These are phyloP conservation scores for Fraxinus cuspidata DNA, from an alignment of 257 asterid genomes.

Conservation along the genomic window DNA sequence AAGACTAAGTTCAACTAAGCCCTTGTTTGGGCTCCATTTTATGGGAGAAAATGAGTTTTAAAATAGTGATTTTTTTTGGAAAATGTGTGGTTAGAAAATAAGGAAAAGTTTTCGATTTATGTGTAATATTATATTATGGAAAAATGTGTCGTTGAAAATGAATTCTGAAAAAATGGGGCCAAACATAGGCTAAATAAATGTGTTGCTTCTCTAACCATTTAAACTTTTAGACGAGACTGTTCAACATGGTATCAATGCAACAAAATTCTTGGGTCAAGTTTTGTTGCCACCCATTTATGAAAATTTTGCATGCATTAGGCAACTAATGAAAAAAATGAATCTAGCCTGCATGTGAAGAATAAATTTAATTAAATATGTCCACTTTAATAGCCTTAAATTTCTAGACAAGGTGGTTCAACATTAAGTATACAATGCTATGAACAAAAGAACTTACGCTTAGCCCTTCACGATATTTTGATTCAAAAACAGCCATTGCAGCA, in stretches of 20 bases:
- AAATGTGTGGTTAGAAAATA: too few relatives aligned
- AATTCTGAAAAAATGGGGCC: too few relatives aligned
- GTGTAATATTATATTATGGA: too few relatives aligned
- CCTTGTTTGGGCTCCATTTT: too few relatives aligned
- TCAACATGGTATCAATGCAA: background rate
- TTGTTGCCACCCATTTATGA: background rate
- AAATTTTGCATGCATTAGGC: background rate
- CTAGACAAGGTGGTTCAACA: background rate
- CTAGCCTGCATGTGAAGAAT: background rate
- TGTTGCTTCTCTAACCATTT: background rate
- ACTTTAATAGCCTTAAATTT: background rate
- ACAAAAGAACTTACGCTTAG: slow-evolving; percentile 58
- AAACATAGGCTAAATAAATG: background rate
- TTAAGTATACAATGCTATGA: background rate
- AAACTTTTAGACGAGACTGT: background rate
- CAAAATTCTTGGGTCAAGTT: background rate
- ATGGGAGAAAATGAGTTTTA: too few relatives aligned
- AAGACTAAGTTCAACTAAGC: background rate
- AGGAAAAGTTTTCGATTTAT: too few relatives aligned
- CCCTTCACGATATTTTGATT: slow-evolving; percentile 80
- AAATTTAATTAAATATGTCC: background rate
- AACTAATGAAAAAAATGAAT: too few relatives aligned
- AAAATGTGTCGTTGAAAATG: too few relatives aligned
- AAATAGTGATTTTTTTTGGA: too few relatives aligned
- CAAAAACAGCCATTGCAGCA: slow-evolving; percentile 96